phyloP scores from a whole-genome alignment of 495 filamentous ascomycete genomes.

The Penicillium crystallinum region DNA sequence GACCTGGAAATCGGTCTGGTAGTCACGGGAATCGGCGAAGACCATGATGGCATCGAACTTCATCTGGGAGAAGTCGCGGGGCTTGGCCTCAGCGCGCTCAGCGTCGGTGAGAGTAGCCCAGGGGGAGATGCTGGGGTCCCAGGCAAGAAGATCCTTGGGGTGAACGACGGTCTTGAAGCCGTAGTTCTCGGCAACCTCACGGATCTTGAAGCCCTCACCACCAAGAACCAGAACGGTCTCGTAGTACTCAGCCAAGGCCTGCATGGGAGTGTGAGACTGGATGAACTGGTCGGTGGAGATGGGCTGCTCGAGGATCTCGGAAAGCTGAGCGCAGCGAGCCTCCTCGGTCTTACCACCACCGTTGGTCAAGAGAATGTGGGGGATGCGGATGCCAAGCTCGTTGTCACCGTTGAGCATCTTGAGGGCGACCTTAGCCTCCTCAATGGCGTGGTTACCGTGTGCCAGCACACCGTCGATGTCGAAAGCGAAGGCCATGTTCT shows the following conservation, averaged over 20 bases:
- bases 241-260: constrained; percentile 77
- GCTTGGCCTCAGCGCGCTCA: constrained; percentile 61
- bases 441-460: constrained; percentile 72
- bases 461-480: constrained; percentile 90
- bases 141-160: constrained; percentile 84
- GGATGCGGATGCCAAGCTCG: constrained; percentile 76
- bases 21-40: constrained; percentile 79
- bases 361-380: constrained; percentile 92
- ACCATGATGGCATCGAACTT: constrained; percentile 81
- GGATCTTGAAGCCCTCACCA: constrained; percentile 85
- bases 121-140: constrained; percentile 73
- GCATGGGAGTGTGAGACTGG: constrained; percentile 92
- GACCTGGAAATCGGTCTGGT: constrained; percentile 78
- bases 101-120: constrained; percentile 69
- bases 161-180: constrained; percentile 86
- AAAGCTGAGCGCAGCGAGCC: constrained; percentile 75
- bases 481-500: constrained; percentile 81
- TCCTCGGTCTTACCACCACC: constrained; percentile 87
- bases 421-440: constrained; percentile 79
- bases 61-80: constrained; percentile 60
- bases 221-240: constrained; percentile 80
- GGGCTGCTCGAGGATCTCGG: constrained; percentile 62
- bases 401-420: constrained; percentile 83
- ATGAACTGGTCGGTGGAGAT: constrained; percentile 88
- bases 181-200: constrained; percentile 77